phyloP scores from a whole-genome alignment of 352 stramenopile genomes.

The Phytopythium oedochilum region DNA sequence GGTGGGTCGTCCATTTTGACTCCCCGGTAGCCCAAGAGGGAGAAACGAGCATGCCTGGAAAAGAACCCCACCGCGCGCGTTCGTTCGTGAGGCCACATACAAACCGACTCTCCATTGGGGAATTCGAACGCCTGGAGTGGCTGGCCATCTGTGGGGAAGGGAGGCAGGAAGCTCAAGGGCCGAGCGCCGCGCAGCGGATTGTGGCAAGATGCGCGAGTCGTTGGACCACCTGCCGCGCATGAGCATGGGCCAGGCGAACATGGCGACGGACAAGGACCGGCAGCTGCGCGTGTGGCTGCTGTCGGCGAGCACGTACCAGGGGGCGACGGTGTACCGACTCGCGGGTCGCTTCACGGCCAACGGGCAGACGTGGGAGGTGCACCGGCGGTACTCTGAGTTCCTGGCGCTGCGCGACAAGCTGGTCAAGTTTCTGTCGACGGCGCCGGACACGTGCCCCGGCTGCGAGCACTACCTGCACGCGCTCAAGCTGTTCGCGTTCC shows the following conservation, averaged over 20 bases:
- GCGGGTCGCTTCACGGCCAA: conserved; percentile 59
- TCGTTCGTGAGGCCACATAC: no score
- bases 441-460: conserved; percentile 68
- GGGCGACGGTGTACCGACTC: conserved; percentile 63
- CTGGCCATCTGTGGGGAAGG: no score
- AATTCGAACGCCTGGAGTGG: no score
- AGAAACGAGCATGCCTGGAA: no score
- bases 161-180: no score
- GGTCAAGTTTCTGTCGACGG: conserved; percentile 69
- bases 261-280: conserved; percentile 29
- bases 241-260: conserved; percentile 57
- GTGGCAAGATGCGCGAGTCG: conserved; percentile 29
- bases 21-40: no score
- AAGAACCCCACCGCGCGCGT: no score
- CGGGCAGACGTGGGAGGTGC: conserved; percentile 75
- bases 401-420: conserved; percentile 66
- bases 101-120: background rate
- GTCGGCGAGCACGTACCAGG: conserved; percentile 41
- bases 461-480: conserved; percentile 78
- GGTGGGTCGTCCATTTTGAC: no score
- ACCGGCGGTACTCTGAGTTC: conserved; percentile 84
- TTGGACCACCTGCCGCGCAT: conserved; percentile 25
- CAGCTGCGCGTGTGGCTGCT: conserved; percentile 70
- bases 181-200: no score
- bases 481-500: conserved; percentile 78